A percentile compares a stretch with the other conserved stretches of the same genome.
Evolutionary conservation across 2,329 filamentous ascomycete genomes (phyloP).

Genomic region (Penicillium sp.): DNA sequence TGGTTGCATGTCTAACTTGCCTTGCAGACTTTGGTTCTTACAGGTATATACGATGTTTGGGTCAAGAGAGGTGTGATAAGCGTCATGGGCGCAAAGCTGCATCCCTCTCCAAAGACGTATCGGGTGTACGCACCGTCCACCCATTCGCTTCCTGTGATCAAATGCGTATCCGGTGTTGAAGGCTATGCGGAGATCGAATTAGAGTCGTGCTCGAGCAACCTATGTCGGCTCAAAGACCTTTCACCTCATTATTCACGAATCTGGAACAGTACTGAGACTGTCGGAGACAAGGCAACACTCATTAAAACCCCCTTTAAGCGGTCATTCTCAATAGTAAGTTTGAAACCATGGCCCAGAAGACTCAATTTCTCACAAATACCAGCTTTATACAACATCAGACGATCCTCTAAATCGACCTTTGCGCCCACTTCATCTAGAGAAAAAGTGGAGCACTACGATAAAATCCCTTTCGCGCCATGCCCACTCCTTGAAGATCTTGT

Average conservation of each 20-base stretch:
- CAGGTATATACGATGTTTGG: constrained; percentile 57
- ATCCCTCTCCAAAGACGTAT: constrained; percentile 40
- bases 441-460: constrained; percentile 42
- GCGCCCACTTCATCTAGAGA: constrained; percentile 40
- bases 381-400: constrained; percentile 42
- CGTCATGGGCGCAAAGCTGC: constrained; percentile 56
- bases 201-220: constrained; percentile 42
- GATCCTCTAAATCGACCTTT: constrained; percentile 40
- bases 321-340: constrained; percentile 40
- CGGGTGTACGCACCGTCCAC: constrained; percentile 55
- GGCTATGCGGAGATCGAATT: constrained; percentile 48
- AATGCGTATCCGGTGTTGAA: constrained; percentile 38
- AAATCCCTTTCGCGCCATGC: constrained; percentile 41
- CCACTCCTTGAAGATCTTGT: constrained; percentile 40
- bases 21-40: constrained; percentile 37
- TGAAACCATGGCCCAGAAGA: background rate
- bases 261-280: constrained; percentile 42
- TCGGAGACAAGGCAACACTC: constrained; percentile 30
- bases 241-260: constrained; percentile 53
- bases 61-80: constrained; percentile 54
- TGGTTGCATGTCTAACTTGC: constrained; percentile 17
- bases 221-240: constrained; percentile 43
- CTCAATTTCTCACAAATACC: constrained; percentile 16
- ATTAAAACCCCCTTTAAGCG: constrained; percentile 26
- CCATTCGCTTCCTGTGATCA: constrained; percentile 54